Percentiles rank a stretch among this genome's conserved stretches.
Evolutionary conservation across 192 early-diverging fungal genomes (phyloP).

Genomic region (Rhizoclosmatium globosum): DNA sequence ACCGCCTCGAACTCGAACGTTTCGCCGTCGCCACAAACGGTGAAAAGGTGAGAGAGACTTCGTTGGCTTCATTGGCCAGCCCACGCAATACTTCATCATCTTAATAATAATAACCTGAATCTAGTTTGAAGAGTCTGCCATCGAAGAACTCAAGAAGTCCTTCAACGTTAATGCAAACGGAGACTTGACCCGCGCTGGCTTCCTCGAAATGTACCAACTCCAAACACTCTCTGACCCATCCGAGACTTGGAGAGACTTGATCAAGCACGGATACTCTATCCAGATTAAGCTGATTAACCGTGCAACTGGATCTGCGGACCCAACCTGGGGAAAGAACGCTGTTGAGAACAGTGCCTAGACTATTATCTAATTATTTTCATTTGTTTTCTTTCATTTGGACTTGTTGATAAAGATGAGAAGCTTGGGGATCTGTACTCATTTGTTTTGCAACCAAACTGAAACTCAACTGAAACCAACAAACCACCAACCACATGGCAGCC

Average conservation of each 20-base stretch:
- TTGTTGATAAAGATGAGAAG: too few species aligned
- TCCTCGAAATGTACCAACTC: conserved; percentile 81
- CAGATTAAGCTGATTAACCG: conserved; percentile 31
- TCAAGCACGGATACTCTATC: conserved; percentile 46
- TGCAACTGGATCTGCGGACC: conserved; percentile 22
- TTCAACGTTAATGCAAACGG: conserved; percentile 74
- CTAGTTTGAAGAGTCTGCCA: conserved; percentile 49
- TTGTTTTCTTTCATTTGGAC: background rate
- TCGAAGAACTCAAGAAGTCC: conserved; percentile 70
- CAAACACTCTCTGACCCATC: conserved; percentile 41
- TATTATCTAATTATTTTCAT: background rate
- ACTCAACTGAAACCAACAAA: too few species aligned
- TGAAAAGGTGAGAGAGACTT: conserved; percentile 46
- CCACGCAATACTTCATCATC: too few species aligned
- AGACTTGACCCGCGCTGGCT: conserved; percentile 72
- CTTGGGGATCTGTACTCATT: too few species aligned
- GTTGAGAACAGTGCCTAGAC: background rate
- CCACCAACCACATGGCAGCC: too few species aligned
- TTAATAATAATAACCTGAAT: too few species aligned
- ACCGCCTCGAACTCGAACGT: conserved; percentile 57
- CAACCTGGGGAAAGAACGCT: background rate
- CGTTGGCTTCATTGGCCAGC: too few species aligned
- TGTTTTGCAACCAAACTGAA: too few species aligned
- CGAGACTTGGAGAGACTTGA: conserved; percentile 45
- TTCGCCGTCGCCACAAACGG: conserved; percentile 71